A percentile compares a stretch with the other conserved stretches of the same genome.
phyloP scores from a whole-genome alignment of 2,329 filamentous ascomycete species.

The Exophiala xenobiotica region DNA sequence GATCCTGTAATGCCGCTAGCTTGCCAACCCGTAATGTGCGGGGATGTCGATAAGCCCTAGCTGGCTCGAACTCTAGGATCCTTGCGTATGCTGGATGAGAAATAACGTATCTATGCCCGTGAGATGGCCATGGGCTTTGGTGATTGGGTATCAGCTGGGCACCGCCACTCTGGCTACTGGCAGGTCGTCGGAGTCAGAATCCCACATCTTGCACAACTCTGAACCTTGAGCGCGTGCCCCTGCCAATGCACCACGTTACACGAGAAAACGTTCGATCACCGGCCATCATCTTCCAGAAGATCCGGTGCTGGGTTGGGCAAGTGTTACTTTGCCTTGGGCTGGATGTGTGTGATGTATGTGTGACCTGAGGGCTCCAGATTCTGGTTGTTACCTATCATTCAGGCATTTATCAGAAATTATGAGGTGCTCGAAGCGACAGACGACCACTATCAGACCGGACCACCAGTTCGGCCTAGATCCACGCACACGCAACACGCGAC shows the following conservation, averaged over 20 bases:
- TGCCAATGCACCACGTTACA: neutral
- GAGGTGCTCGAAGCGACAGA: neutral
- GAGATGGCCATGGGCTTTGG: neutral
- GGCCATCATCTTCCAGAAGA: slow-evolving; percentile 9
- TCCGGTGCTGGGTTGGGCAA: slow-evolving; percentile 12
- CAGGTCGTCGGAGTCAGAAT: slow-evolving; percentile 1
- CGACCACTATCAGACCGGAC: slow-evolving; percentile 5
- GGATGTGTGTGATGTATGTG: slow-evolving; percentile 10
- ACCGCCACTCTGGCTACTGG: slow-evolving; percentile 18
- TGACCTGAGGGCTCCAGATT: slow-evolving; percentile 2
- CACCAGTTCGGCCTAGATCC: slow-evolving; percentile 14
- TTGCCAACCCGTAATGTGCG: too few species aligned
- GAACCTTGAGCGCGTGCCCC: neutral
- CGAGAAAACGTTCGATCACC: slow-evolving; percentile 13
- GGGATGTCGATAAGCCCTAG: too few species aligned
- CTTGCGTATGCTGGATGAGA: too few species aligned
- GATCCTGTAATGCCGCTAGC: too few species aligned
- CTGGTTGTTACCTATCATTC: slow-evolving; percentile 7
- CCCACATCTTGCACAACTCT: neutral
- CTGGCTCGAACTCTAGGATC: too few species aligned
- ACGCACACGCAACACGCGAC: slow-evolving; percentile 14
- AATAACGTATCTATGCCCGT: too few species aligned
- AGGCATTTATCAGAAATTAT: neutral
- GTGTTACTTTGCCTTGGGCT: slow-evolving; percentile 16
- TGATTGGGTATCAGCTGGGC: slow-evolving; percentile 8